Evolutionary conservation across 352 stramenopile species (phyloP), one percentile per base, ranked within the genome.

Genomic region (Globisporangium carolinianum): DNA sequence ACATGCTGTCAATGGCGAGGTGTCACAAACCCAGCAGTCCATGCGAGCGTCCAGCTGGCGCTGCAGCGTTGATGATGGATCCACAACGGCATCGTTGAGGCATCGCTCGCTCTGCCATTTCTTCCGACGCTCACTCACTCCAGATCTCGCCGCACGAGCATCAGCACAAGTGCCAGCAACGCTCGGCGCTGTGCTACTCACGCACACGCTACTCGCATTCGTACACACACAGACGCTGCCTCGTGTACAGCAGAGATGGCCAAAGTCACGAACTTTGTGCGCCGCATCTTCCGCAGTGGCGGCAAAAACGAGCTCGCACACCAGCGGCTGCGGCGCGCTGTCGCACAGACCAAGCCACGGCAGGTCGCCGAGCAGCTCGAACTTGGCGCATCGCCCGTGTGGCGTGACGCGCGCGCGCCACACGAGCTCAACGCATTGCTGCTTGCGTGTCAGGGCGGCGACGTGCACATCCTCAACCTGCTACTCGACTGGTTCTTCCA

Each of bases 401-500:
- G 76, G 74, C 78, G 76, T 56, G 38, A 47, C 9, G 59, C 72
- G 3, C 41, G 62, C 24, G 69, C 72, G 9, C 43, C 14, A 11
- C 69, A 66, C 32, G 66, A 85, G 51, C 62, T 79, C 42, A 87
- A 91, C 41, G 75, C 78, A 6, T 54, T 91, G 35, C 60, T 91
- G 24, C 58, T 91, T n/a, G 76, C 78, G 41, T 89, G 80, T 59
- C 65, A 74, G 62, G 49, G 55, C 7, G 80, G 78, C 47, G 54
- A 86, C 47, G 67, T 68, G 7, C 62, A 79, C 45, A 69, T 87
- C 5, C 57, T 91, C 53, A 70, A 67, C 52, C 50, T 91, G 47
- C 56, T 91, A 24, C 68, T 91, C 24, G 73, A 91, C 62, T 71
- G 69, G 47, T 83, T 86, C 51, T 83, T 83, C 53, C 55, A 70